Conservation (phyloP, 495 filamentous ascomycete species). For the Trichodelitschia bisporula region DNA sequence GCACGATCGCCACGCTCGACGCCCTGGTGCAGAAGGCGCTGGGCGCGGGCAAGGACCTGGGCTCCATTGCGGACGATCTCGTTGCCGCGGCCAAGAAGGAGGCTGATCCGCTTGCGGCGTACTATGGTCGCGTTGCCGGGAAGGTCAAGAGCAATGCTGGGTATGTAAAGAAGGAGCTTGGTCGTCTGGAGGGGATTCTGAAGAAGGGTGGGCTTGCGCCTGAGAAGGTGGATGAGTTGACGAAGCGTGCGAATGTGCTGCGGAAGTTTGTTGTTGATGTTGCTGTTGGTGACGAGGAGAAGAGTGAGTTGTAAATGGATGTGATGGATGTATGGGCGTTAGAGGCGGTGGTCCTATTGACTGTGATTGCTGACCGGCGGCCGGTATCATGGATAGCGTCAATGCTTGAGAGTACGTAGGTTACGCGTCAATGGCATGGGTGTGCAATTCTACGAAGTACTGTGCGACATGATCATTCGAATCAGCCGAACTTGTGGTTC, state of each 20-base stretch:
- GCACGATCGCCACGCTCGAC: conserved; percentile 60
- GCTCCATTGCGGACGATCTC: conserved; percentile 9
- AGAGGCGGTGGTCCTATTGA: no score
- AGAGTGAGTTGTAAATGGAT: conserved; percentile 10
- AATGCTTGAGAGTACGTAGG: no score
- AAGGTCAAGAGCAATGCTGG: conserved; percentile 54
- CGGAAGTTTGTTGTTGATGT: conserved; percentile 36
- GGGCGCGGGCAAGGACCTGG: conserved; percentile 20
- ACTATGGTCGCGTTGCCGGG: conserved; percentile 75
- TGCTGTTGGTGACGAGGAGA: conserved; percentile 13
- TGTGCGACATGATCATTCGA: no score
- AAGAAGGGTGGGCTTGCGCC: conserved; percentile 67
- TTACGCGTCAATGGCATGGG: no score
- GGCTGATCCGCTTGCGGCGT: conserved; percentile 66
- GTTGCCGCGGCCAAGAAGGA: conserved; percentile 35
- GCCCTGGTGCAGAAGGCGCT: conserved; percentile 41
- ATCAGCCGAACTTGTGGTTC: no score
- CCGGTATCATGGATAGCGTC: no score
- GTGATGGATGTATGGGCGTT: no score
- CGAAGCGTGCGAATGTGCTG: conserved; percentile 69
- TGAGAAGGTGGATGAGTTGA: conserved; percentile 74
- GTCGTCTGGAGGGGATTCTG: conserved; percentile 52
- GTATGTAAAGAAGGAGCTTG: conserved; percentile 70
- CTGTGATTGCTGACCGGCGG: no score
- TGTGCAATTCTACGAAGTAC: no score